phyloP scores from a whole-genome alignment of 1,139 yeast genomes.

The Zygoascus meyerae region DNA sequence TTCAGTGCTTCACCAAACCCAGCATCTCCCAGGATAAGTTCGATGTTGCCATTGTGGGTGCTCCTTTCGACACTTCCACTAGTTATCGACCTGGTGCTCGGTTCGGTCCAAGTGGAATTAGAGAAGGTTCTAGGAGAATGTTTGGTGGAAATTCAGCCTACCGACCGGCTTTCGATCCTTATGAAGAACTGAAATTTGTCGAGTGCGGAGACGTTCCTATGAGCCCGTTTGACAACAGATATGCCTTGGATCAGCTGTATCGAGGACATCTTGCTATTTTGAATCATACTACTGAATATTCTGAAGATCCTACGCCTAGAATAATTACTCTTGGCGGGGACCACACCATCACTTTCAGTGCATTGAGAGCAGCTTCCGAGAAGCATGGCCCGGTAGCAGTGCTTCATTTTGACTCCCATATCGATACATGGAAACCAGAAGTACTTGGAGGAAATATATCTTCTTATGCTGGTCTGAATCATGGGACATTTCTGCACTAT shows the following conservation, averaged over 20 bases:
- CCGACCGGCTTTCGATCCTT: conserved; percentile 6
- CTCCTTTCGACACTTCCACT: conserved; percentile 73
- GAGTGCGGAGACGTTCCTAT: conserved; percentile 82
- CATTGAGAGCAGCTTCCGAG: conserved; percentile 53
- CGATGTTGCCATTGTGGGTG: conserved; percentile 67
- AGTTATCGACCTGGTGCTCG: conserved; percentile 72
- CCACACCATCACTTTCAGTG: conserved; percentile 65
- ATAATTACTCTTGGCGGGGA: conserved; percentile 71
- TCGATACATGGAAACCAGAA: conserved; percentile 66
- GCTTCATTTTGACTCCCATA: conserved; percentile 70
- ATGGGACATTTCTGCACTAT: conserved; percentile 74
- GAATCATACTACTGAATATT: conserved; percentile 33
- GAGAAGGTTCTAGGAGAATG: conserved; percentile 61
- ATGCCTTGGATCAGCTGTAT: conserved; percentile 68
- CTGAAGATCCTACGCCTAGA: conserved; percentile 7
- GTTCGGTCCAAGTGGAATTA: conserved; percentile 71
- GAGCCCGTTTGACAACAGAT: conserved; percentile 69
- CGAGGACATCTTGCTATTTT: conserved; percentile 57
- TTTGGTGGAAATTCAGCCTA: conserved; percentile 5
- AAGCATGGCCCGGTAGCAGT: conserved; percentile 59
- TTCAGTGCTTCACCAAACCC: conserved; percentile 42
- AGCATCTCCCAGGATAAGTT: background rate
- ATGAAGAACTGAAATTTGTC: conserved; percentile 40
- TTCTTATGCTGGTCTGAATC: conserved; percentile 46
- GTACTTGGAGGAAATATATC: conserved; percentile 58